Evolutionary conservation across 2,329 filamentous ascomycete genomes (phyloP).

Genomic region (Ceratocystis ficicola): DNA sequence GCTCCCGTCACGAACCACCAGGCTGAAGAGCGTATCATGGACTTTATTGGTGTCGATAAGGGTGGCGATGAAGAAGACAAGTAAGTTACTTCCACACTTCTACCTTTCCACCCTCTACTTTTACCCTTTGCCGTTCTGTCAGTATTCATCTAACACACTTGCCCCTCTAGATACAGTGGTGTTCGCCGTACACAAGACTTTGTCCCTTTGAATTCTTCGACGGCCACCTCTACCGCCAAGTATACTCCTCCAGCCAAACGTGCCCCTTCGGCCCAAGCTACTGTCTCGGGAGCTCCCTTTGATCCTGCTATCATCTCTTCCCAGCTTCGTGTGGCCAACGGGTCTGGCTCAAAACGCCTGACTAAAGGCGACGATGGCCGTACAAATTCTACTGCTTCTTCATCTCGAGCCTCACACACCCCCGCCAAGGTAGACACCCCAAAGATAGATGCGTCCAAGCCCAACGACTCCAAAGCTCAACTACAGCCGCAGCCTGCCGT

Average conservation of each 20-base stretch:
- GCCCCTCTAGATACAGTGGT: slow-evolving; percentile 62
- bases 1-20: slow-evolving; percentile 66
- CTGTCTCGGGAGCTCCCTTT: slow-evolving; percentile 62
- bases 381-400: slow-evolving; percentile 10
- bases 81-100: slow-evolving; percentile 36
- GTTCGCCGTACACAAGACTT: slow-evolving; percentile 59
- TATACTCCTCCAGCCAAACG: slow-evolving; percentile 86
- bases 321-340: slow-evolving; percentile 39
- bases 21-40: slow-evolving; percentile 74
- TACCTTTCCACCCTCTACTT: not conserved
- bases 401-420: slow-evolving; percentile 15
- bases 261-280: slow-evolving; percentile 61
- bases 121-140: not conserved
- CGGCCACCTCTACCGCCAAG: slow-evolving; percentile 38
- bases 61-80: slow-evolving; percentile 87
- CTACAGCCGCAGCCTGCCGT: slow-evolving; percentile 25
- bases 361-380: slow-evolving; percentile 12
- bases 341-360: slow-evolving; percentile 13
- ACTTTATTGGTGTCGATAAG: slow-evolving; percentile 50
- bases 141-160: not conserved
- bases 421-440: slow-evolving; percentile 12
- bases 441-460: slow-evolving; percentile 13
- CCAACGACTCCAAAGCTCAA: slow-evolving; percentile 12
- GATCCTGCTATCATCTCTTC: slow-evolving; percentile 86
- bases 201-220: slow-evolving; percentile 47